A percentile compares a stretch with the other conserved stretches of the same genome.
These are phyloP conservation scores for Tricholoma sp. DNA, from an alignment of 768 basidiomycete genomes.

Conservation along the genomic window DNA sequence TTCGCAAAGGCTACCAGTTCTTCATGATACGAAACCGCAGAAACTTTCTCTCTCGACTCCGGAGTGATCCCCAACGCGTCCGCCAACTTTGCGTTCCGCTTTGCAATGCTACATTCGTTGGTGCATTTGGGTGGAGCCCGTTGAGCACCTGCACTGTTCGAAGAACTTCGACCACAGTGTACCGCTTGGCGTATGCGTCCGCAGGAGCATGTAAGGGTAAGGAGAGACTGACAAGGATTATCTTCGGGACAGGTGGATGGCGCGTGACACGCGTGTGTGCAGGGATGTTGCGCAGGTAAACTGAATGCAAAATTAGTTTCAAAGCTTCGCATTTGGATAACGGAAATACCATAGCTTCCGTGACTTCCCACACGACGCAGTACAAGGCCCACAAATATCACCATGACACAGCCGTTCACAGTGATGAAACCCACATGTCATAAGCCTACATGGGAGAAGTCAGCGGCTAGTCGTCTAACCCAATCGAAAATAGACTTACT, in stretches of 20 bases:
- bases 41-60: slow-evolving; percentile 35
- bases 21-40: slow-evolving; percentile 48
- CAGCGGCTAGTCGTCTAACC: background rate
- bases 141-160: slow-evolving; percentile 39
- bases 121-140: slow-evolving; percentile 56
- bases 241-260: slow-evolving; percentile 80
- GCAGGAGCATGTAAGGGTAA: slow-evolving; percentile 76
- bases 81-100: slow-evolving; percentile 84
- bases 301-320: slow-evolving; percentile 27
- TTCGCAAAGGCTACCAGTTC: slow-evolving; percentile 60
- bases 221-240: slow-evolving; percentile 64
- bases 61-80: slow-evolving; percentile 85
- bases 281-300: slow-evolving; percentile 68
- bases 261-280: slow-evolving; percentile 78
- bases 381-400: slow-evolving; percentile 76
- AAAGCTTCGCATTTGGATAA: background rate
- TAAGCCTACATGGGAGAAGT: slow-evolving; percentile 35
- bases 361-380: slow-evolving; percentile 76
- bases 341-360: slow-evolving; percentile 71
- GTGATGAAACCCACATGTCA: slow-evolving; percentile 85
- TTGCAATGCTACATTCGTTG: slow-evolving; percentile 76
- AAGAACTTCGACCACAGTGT: slow-evolving; percentile 58
- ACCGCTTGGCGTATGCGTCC: slow-evolving; percentile 73
- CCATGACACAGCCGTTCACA: slow-evolving; percentile 82
- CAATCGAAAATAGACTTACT: slow-evolving; percentile 34